Conservation (phyloP, 352 stramenopile genomes). For the Halophytophthora polymorphica region DNA sequence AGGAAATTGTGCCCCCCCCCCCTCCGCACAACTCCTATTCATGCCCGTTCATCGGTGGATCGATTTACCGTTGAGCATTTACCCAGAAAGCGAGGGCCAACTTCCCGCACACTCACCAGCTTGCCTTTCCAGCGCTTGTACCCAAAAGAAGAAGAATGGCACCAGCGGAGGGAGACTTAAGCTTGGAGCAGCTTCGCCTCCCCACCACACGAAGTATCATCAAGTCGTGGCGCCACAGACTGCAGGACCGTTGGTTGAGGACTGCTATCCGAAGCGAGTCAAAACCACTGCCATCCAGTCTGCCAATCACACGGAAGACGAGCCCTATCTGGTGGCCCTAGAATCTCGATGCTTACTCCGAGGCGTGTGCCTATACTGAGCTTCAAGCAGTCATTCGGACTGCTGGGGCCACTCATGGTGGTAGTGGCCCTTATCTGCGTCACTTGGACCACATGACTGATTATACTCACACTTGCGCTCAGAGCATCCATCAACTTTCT, state of each 20-base stretch:
- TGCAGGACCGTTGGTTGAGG: no score
- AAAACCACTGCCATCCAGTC: not conserved
- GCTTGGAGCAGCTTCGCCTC: no score
- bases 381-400: conserved; percentile 22
- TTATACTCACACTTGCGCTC: conserved; percentile 22
- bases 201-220: no score
- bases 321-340: no score
- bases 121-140: conserved; percentile 2
- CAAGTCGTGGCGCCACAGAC: no score
- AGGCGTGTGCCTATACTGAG: no score
- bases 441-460: conserved; percentile 27
- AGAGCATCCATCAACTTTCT: conserved; percentile 32
- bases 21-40: conserved; percentile 29
- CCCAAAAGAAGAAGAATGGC: not conserved
- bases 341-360: no score
- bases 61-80: not conserved
- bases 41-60: conserved; percentile 21
- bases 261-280: no score
- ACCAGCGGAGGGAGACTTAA: conserved; percentile 1
- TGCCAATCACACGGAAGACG: no score
- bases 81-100: conserved; percentile 2
- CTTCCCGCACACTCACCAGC: not conserved
- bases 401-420: conserved; percentile 14
- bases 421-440: conserved; percentile 14
- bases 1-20: conserved; percentile 19